Evolutionary conservation across 2,329 filamentous ascomycete genomes (phyloP).

Genomic region (Lachnellula suecica): DNA sequence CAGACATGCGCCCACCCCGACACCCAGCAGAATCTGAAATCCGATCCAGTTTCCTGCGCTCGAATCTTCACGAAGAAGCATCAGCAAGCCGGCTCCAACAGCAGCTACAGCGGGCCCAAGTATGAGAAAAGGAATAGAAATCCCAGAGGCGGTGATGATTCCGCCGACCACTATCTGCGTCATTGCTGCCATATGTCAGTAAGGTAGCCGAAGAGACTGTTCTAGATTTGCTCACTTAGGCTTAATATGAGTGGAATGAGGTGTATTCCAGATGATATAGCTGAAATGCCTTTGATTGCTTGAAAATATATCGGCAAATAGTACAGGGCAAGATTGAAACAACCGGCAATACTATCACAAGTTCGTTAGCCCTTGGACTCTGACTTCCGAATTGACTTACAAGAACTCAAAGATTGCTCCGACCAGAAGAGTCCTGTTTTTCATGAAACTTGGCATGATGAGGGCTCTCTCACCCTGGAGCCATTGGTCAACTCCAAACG

Average conservation of each 20-base stretch:
- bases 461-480: slow-evolving; percentile 36
- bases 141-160: neutral
- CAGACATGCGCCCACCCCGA: too few species aligned
- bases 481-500: slow-evolving; percentile 37
- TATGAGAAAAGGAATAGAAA: slow-evolving; percentile 1
- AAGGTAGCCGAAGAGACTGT: neutral
- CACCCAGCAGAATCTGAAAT: too few species aligned
- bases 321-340: neutral
- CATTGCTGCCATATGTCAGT: neutral
- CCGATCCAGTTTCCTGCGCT: too few species aligned
- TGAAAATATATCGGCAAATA: slow-evolving; percentile 4
- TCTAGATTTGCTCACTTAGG: slow-evolving; percentile 11
- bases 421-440: neutral
- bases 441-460: neutral
- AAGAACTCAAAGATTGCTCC: neutral
- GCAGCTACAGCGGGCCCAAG: neutral
- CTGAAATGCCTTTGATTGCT: slow-evolving; percentile 33
- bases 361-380: too few species aligned
- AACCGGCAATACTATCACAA: neutral
- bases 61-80: too few species aligned
- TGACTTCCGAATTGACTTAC: too few species aligned
- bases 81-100: too few species aligned
- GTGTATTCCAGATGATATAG: slow-evolving; percentile 38
- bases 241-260: slow-evolving; percentile 30
- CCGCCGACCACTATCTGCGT: neutral